Evolutionary conservation across 768 basidiomycete species (phyloP).

Genomic region (Rhodotorula graminis): DNA sequence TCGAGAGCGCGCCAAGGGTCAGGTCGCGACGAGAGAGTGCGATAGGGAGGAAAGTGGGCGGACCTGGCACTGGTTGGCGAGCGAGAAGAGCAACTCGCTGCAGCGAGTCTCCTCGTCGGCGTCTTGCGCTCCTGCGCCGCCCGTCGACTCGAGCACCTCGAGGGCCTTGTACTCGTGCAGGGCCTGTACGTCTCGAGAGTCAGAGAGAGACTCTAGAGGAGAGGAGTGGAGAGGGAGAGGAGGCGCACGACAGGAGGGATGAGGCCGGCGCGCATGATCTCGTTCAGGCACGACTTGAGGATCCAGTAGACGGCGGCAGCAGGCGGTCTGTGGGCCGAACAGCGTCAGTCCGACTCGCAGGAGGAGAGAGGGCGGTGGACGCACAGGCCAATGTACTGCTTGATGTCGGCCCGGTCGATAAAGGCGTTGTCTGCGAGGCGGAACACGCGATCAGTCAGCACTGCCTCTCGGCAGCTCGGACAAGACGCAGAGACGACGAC

Average conservation of each 20-base stretch:
- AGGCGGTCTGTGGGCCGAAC: slow-evolving; percentile 54
- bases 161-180: slow-evolving; percentile 34
- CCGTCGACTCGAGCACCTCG: slow-evolving; percentile 4
- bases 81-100: slow-evolving; percentile 36
- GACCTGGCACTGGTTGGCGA: slow-evolving; percentile 78
- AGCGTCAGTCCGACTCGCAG: background rate
- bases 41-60: slow-evolving; percentile 45
- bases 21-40: slow-evolving; percentile 2
- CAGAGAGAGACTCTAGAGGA: background rate
- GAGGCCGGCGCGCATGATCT: slow-evolving; percentile 71
- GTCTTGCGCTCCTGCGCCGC: background rate
- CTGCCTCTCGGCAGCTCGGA: accelerated
- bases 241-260: slow-evolving; percentile 61
- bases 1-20: slow-evolving; percentile 11
- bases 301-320: slow-evolving; percentile 92
- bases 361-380: background rate
- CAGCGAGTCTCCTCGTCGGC: slow-evolving; percentile 21
- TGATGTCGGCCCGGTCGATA: slow-evolving; percentile 92
- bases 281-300: slow-evolving; percentile 69
- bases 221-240: slow-evolving; percentile 16
- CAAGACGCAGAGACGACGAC: background rate
- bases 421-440: slow-evolving; percentile 73
- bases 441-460: slow-evolving; percentile 43
- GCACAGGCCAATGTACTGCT: slow-evolving; percentile 60
- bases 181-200: background rate